A percentile compares a stretch with the other conserved stretches of the same genome.
These are phyloP conservation scores for Erysimum cheiri DNA, from an alignment of 441 rosid genomes.

Conservation along the genomic window DNA sequence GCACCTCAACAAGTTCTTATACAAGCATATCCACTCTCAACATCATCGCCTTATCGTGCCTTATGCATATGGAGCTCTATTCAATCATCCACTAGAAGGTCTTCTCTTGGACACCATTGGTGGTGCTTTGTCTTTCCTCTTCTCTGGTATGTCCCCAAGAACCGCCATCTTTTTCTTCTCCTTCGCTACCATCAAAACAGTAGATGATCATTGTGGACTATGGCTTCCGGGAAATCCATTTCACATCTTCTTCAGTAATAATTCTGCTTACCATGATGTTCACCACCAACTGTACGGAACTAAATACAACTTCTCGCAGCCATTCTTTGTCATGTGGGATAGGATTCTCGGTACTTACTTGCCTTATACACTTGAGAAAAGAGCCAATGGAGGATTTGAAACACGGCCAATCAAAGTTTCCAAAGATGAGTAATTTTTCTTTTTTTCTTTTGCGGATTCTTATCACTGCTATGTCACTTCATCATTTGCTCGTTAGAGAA, in stretches of 20 bases:
- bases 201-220: conserved; percentile 91
- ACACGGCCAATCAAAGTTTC: conserved; percentile 62
- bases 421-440: conserved; percentile 53
- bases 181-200: conserved; percentile 90
- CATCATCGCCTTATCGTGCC: conserved; percentile 96
- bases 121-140: conserved; percentile 89
- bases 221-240: conserved; percentile 96
- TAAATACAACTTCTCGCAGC: conserved; percentile 95
- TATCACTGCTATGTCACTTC: conserved; percentile 26
- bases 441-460: conserved; percentile 19
- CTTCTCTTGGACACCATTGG: conserved; percentile 90
- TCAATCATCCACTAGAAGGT: conserved; percentile 91
- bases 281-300: conserved; percentile 94
- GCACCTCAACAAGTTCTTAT: conserved; percentile 90
- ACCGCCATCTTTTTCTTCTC: conserved; percentile 90
- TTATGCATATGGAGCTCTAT: conserved; percentile 86
- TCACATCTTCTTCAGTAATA: conserved; percentile 84
- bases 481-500: conserved; percentile 32
- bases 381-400: conserved; percentile 80
- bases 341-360: conserved; percentile 85
- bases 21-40: conserved; percentile 82
- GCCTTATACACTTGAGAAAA: conserved; percentile 87
- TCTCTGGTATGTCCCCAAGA: conserved; percentile 93
- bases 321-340: conserved; percentile 95
- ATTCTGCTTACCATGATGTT: conserved; percentile 91